A percentile compares a stretch with the other conserved stretches of the same genome.
Evolutionary conservation across 2,329 filamentous ascomycete genomes (phyloP).

Genomic region (Coniochaeta hoffmannii): DNA sequence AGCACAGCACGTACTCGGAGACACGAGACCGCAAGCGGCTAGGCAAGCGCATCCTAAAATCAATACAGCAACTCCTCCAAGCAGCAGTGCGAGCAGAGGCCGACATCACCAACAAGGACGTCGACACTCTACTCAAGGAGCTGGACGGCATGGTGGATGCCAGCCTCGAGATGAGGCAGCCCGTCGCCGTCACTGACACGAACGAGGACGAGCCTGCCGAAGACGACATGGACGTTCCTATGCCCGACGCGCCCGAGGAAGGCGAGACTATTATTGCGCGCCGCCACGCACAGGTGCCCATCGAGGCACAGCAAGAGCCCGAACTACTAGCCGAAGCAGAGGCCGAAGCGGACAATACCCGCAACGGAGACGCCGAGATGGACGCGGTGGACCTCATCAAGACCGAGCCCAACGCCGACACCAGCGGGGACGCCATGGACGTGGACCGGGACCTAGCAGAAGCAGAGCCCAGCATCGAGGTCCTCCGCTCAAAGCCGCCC

Average conservation of each 20-base stretch:
- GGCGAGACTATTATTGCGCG: conserved; percentile 37
- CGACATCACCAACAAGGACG: conserved; percentile 65
- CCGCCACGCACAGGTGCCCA: conserved; percentile 16
- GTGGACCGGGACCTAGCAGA: background rate
- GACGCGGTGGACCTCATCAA: conserved; percentile 5
- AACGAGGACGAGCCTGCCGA: conserved; percentile 24
- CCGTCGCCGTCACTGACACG: conserved; percentile 23
- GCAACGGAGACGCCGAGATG: conserved; percentile 11
- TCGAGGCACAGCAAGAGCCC: conserved; percentile 17
- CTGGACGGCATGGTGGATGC: conserved; percentile 66
- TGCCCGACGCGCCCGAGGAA: conserved; percentile 40
- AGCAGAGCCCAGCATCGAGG: background rate
- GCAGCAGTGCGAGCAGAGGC: conserved; percentile 71
- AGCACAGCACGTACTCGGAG: conserved; percentile 51
- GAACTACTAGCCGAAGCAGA: conserved; percentile 19
- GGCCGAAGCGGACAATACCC: conserved; percentile 13
- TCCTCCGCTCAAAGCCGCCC: conserved; percentile 21
- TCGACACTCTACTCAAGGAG: conserved; percentile 63
- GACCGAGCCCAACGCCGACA: conserved; percentile 35
- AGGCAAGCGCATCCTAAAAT: conserved; percentile 84
- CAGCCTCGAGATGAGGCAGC: conserved; percentile 49
- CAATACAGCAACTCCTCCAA: conserved; percentile 71
- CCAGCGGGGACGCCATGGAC: conserved; percentile 10
- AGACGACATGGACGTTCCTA: conserved; percentile 36
- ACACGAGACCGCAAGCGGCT: conserved; percentile 75